Evolutionary conservation across 176 grass and related monocot species (phyloP).

Genomic region (Elaeis guineensis): DNA sequence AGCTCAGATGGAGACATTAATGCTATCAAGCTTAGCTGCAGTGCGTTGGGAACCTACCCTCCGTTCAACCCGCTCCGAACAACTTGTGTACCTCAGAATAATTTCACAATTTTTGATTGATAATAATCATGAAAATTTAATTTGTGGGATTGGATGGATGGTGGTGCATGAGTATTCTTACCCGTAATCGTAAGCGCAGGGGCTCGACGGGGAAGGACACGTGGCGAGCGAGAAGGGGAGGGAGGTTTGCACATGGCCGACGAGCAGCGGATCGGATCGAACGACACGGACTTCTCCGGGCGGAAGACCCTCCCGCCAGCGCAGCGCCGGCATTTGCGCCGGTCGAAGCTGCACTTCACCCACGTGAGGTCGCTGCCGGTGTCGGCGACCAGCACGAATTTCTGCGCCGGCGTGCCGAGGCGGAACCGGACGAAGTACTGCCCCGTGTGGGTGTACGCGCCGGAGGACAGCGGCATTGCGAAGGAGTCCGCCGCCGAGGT

Average conservation of each 20-base stretch:
- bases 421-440: constrained; percentile 67
- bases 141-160: too few species aligned
- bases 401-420: constrained; percentile 66
- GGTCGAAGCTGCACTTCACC: constrained; percentile 58
- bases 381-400: constrained; percentile 44
- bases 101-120: too few species aligned
- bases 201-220: constrained; percentile 38
- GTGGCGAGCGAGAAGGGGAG: constrained; percentile 58
- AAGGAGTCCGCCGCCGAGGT: constrained; percentile 18
- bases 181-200: constrained; percentile 74
- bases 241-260: constrained; percentile 47
- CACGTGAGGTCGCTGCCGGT: constrained; percentile 84
- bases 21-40: too few species aligned
- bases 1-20: too few species aligned
- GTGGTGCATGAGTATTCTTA: constrained; percentile 13
- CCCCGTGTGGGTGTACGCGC: constrained; percentile 33
- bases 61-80: too few species aligned
- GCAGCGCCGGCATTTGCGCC: background rate
- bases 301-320: constrained; percentile 26
- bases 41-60: too few species aligned
- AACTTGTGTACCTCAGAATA: too few species aligned
- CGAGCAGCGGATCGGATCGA: constrained; percentile 47
- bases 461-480: constrained; percentile 55
- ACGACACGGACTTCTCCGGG: constrained; percentile 34
- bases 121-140: too few species aligned